Base-by-base conservation (phyloP, 495 filamentous ascomycete species). In the Trichoderma gamsii region DNA sequence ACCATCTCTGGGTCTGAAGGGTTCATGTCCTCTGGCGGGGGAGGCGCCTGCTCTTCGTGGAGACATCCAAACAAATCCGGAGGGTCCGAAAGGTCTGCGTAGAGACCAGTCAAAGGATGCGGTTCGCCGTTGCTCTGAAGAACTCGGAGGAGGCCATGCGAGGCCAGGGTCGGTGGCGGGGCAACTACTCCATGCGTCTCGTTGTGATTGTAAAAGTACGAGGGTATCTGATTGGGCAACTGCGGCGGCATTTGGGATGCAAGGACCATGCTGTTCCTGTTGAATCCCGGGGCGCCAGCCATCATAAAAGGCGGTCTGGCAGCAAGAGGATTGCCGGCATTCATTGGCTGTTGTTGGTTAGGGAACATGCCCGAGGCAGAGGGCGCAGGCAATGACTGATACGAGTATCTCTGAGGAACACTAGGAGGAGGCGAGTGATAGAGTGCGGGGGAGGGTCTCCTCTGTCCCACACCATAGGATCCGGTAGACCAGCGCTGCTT, bases 401-500 rank as follows among this genome's bases (percentile, higher is more conserved):
- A 61, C 3, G 56, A 61, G 56, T 61, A 61, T 61, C 56, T 61
- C 27, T 61, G 56, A 32, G 56, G 25, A 32, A 61, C 56, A 32
- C 23, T 27, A 2, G 56, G 56, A 61, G 56, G 56, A 61, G 56
- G 56, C 6, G 56, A 61, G 23, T 61, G 56, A 21, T 61, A 83
- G 49, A 85, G 73, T 67, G 86, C 86, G 51, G 86, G 84, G 6
- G 85, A 82, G 27, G 82, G 82, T 18, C 83, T 77, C 56, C 85
- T 77, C 69, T 79, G 83, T 18, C 79, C 76, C 27, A 80, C 73
- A n/a, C 77, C 83, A 73, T 82, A 88, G 21, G 85, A 89, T 25
- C 86, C 88, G 15, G 88, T 90, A 27, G 88, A 90, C 88, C 88
- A 91, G 69, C 88, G 79, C 79, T 90, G 90, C 79, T 90, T 90